Base-by-base conservation (phyloP, 768 basidiomycete species). In the Fistulinella prunicolor region DNA sequence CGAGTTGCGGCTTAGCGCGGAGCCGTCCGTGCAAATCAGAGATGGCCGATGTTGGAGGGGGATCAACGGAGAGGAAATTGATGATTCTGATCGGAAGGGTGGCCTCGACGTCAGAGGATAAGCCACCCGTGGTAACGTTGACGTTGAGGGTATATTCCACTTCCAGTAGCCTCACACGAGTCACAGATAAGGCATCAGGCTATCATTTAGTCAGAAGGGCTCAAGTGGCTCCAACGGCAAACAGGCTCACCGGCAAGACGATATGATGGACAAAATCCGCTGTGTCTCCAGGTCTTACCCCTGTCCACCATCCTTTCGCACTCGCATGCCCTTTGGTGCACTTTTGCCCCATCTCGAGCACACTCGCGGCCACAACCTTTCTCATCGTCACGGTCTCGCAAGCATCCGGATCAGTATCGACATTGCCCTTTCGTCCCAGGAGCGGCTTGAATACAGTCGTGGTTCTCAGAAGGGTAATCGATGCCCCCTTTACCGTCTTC, bases 231-330 rank as follows among this genome's bases (percentile, higher is more conserved):
- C 36, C 30, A 20, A 43, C 14, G 16, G 34, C 19, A 37, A 50
- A 46, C 12, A 49, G 24, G 70, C 86, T 69, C 61, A 94, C 93
- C 22, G 93, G 92, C 35, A 94, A 59, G 9, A 79, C 60, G 7
- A 96, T 74, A 44, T 76, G 81, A 59, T 90, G 84, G 14, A 77
- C 75, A 65, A 92, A 89, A 17, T 81, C 74, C 9, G 74, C 68
- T 6, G 73, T 71, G 52, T 84, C 80, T 2, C 81, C 80, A 3
- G 85, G 71, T 13, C 72, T 67, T 6, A 94, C 82, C 8, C 94
- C 94, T 6, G 81, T 75, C 92, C 93, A 95, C 87, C 90, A 95
- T 1, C 92, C 93, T 58, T 82, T 85, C 20, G 83, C 86, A 35
- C 86, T 91, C 9, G 85, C 87, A 60, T 82, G 77, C 2, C 87